Conservation (phyloP, 345 rosid species). For the Physaria fendleri region DNA sequence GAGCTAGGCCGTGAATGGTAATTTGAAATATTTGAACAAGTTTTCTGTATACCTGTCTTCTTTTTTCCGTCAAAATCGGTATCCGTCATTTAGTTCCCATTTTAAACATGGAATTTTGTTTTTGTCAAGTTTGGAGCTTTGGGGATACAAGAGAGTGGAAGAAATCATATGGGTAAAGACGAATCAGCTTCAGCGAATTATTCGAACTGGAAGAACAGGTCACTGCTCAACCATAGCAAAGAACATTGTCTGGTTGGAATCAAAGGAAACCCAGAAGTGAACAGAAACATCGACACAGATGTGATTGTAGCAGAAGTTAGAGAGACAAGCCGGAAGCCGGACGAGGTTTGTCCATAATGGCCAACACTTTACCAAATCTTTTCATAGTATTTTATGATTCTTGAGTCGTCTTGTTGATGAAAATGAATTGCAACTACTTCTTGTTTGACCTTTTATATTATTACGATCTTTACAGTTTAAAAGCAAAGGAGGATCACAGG, state of each 20-base stretch:
- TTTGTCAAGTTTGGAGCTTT: conserved; percentile 62
- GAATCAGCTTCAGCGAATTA: conserved; percentile 94
- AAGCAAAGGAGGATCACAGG: too few relatives aligned
- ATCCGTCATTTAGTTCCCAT: not conserved
- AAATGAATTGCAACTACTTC: not conserved
- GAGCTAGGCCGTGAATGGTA: conserved; percentile 99
- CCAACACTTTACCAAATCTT: not conserved
- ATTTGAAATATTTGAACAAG: not conserved
- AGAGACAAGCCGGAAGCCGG: conserved; percentile 98
- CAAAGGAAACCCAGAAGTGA: conserved; percentile 91
- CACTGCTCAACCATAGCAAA: conserved; percentile 98
- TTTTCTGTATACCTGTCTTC: too few relatives aligned
- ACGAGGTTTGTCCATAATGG: conserved; percentile 60
- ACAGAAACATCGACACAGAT: conserved; percentile 95
- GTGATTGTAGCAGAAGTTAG: conserved; percentile 98
- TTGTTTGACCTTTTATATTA: too few relatives aligned
- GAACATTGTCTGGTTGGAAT: conserved; percentile 99
- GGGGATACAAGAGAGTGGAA: conserved; percentile 97
- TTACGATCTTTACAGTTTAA: too few relatives aligned
- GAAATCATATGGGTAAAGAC: conserved; percentile 97
- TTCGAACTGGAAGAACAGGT: conserved; percentile 96
- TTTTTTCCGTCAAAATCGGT: too few relatives aligned
- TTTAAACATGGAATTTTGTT: not conserved
- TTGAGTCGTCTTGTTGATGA: not conserved
- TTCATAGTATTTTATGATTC: not conserved